A percentile compares a stretch with the other conserved stretches of the same genome.
These are phyloP conservation scores for Neurospora crassa DNA, from an alignment of 2,329 filamentous ascomycete species.

Conservation along the genomic window DNA sequence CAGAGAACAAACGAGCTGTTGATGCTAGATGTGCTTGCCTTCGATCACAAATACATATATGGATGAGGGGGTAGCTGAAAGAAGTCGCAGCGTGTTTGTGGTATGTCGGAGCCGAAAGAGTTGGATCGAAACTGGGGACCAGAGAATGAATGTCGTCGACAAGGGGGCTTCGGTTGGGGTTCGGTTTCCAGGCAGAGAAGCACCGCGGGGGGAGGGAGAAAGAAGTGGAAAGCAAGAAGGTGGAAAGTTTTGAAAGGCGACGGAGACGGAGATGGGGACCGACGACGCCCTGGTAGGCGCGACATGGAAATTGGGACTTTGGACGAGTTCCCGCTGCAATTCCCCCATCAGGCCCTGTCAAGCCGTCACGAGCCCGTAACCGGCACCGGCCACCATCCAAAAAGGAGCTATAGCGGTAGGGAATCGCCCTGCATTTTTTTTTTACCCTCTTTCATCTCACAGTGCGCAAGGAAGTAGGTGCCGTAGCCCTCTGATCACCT, in stretches of 20 bases:
- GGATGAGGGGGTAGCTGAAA: not conserved
- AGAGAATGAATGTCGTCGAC: not conserved
- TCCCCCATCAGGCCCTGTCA: not conserved
- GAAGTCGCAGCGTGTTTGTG: not conserved
- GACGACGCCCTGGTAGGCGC: not conserved
- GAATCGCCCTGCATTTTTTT: not conserved
- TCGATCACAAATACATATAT: not conserved
- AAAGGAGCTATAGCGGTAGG: not conserved
- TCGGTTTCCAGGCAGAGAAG: not conserved
- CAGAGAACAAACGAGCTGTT: not conserved
- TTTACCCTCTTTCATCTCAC: not conserved
- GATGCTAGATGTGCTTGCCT: not conserved
- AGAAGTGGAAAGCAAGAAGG: not conserved
- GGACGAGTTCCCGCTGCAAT: not conserved
- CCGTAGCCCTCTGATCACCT: not conserved
- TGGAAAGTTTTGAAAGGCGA: not conserved
- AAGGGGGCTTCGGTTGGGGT: not conserved
- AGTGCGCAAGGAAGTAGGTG: not conserved
- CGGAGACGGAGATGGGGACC: not conserved
- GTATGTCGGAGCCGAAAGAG: not conserved
- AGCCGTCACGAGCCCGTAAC: not conserved
- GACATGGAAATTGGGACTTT: not conserved
- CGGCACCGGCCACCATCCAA: not conserved
- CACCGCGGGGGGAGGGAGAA: not conserved
- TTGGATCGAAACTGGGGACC: not conserved